phyloP scores from a whole-genome alignment of 345 rosid genomes.

The Eucalyptus virginea region DNA sequence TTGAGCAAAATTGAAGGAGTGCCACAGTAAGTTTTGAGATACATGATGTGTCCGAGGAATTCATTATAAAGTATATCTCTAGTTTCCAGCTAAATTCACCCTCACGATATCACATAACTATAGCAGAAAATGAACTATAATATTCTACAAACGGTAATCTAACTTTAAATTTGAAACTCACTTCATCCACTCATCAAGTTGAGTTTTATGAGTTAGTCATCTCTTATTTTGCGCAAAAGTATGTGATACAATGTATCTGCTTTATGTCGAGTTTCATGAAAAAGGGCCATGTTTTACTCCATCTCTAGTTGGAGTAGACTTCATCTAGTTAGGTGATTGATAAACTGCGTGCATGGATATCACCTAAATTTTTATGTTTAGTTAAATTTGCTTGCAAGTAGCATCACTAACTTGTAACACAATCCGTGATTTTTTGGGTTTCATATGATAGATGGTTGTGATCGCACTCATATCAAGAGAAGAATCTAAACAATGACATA shows the following conservation, averaged over 20 bases:
- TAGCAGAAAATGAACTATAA: no score
- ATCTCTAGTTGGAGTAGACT: no score
- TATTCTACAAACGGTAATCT: no score
- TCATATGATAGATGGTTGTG: neutral
- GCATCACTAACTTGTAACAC: neutral
- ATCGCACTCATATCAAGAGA: neutral
- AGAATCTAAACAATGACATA: neutral
- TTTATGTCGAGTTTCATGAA: no score
- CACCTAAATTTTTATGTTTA: neutral
- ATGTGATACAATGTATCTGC: no score
- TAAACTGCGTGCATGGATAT: rapidly evolving
- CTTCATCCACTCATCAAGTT: no score
- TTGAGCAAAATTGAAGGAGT: neutral
- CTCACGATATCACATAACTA: neutral
- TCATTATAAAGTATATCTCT: neutral
- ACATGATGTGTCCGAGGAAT: neutral
- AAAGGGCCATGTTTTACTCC: no score
- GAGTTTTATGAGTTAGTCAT: no score
- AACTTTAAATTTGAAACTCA: no score
- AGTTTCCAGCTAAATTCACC: neutral
- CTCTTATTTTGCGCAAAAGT: no score
- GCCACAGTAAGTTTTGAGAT: neutral
- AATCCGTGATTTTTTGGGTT: neutral
- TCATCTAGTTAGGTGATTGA: neutral
- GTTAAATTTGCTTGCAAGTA: neutral